Base-by-base conservation (phyloP, 208 protist genomes). In the Crithidia bombi region DNA sequence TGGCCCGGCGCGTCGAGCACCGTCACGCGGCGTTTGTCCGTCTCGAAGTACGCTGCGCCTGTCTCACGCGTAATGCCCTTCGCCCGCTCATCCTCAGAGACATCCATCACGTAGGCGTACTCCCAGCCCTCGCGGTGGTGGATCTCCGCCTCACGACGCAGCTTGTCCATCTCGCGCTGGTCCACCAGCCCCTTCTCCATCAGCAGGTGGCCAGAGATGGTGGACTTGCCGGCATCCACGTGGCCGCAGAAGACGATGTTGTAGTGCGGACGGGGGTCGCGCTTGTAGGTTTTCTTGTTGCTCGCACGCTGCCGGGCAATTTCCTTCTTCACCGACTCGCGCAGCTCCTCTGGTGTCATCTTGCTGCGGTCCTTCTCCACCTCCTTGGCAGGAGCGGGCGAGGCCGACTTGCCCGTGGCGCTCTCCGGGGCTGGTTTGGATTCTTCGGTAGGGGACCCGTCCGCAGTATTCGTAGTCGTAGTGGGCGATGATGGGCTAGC, bases 241-340 rank as follows among this genome's bases (percentile, higher is more conserved):
- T 99, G 98, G 26, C 99, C 99, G 74, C 99, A 98, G 85, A 99
- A 99, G 39, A 99, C 97, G 56, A 99, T 83, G 84, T 99, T 99
- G 71, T 99, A 88, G 86, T 99, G 98, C 39, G 97, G 96, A 57
- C 95, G 83, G 1, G 89, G 79, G 82, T 98, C 93, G 32, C 87
- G 87, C 39, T 73, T 74, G 76, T 88, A 93, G 52, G 75, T 69
- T 65, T 90, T 88, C 65, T 86, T 89, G 67, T 73, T 83, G 69
- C 44, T 38, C 82, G 81, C 68, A 21, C 86, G 82, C 79, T 91
- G 82, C 61, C 84, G 89, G 1, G 87, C 90, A 49, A 95, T 86
- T 64, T 95, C 87, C 56, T 83, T 77, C 46, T 75, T 72, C 33
- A 95, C 90, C 43, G 79, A 44, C 67, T 89, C 90, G 21, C 86